phyloP scores from a whole-genome alignment of 169 alveolate species.

The Babesia bovis region DNA sequence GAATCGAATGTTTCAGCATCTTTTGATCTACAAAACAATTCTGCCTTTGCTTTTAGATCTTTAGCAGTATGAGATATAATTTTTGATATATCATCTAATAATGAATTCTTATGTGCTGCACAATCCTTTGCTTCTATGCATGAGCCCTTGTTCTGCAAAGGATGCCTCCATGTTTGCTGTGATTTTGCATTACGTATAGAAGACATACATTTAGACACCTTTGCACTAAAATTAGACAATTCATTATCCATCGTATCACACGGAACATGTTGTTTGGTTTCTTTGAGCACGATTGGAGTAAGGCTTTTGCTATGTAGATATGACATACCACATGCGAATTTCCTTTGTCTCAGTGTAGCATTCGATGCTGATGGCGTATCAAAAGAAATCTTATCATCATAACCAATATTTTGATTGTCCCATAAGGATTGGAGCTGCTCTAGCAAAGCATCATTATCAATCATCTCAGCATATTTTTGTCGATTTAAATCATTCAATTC shows the following conservation, averaged over 20 bases:
- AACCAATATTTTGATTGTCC: neutral
- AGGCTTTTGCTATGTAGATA: neutral
- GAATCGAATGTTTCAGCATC: constrained; percentile 35
- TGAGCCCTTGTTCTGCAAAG: neutral
- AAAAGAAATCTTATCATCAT: neutral
- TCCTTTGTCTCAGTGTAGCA: neutral
- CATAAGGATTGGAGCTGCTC: neutral
- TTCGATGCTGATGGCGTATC: neutral
- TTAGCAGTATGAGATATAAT: neutral
- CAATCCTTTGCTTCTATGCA: neutral
- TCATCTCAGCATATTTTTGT: neutral
- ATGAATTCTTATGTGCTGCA: neutral
- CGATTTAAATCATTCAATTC: neutral
- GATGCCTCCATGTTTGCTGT: no score
- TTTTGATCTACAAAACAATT: constrained; percentile 21
- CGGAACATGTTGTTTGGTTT: neutral
- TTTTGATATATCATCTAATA: neutral
- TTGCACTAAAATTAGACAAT: neutral
- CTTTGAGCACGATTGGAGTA: neutral
- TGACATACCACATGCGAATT: neutral
- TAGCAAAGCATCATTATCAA: neutral
- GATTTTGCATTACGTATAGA: no score
- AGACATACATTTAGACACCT: neutral
- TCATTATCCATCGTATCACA: neutral
- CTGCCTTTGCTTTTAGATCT: constrained; percentile 19